Evolutionary conservation across 345 rosid species (phyloP), one percentile per base, ranked within the genome.

Genomic region (Garcia nutans): DNA sequence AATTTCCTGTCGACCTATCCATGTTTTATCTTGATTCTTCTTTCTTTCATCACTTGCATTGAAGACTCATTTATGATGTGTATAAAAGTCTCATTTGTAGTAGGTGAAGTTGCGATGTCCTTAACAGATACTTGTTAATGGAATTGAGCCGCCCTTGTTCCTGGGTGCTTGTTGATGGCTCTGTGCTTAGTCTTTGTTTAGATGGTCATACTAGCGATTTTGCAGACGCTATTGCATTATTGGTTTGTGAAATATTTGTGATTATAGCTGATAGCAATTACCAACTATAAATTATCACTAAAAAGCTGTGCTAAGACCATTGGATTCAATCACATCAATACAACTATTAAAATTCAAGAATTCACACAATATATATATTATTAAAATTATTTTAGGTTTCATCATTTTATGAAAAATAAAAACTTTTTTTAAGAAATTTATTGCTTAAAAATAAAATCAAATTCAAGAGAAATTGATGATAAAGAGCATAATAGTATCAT

Each of bases 61-160:
- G 17, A 72, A 78, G 37, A 41, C 45, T n/a, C 61, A 64, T 4
- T 49, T 57, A 33, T 78, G 70, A 33, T 78, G 70, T 82, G 76
- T 57, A 79, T 82, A 78, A 56, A 28, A 64, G 37, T 65, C 15
- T 63, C 55, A 10, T 24, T 77, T 62, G 42, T 54, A 55, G 72
- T 66, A 17, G 11, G 49, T 12, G 19, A 52, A 52, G 56, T 16
- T 52, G 56, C 0, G 6, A 12, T 52, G 17, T 3, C 56, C 56
- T 12, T 3, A 11, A 42, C 41, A 24, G 1, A 60, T 60, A 24
- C 31, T 13, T 60, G 65, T 16, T 13, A 23, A 23, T 60, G 37
- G 65, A 60, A 15, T 60, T 60, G 64, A 7, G 5, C 3, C 37
- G 28, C 50, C 64, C 41, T 62, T 26, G 42, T 42, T 15, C 42